Evolutionary conservation across 2,329 filamentous ascomycete species (phyloP).

Genomic region (Aspergillus japonicus): DNA sequence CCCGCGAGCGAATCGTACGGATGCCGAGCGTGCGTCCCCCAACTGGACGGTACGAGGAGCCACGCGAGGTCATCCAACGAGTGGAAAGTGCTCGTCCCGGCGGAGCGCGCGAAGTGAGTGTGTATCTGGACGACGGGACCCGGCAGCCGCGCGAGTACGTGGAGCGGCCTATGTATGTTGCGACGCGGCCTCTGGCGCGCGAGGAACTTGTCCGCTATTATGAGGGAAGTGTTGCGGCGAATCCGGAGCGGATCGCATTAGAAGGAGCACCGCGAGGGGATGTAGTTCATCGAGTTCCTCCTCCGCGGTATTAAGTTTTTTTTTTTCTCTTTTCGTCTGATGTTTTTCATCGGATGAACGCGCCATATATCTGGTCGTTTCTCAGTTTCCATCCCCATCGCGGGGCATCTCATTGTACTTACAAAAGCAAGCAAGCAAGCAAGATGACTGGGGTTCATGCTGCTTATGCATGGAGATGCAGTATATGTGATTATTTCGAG

Average conservation of each 20-base stretch:
- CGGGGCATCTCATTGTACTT: background rate
- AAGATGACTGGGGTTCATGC: background rate
- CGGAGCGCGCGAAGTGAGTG: conserved; percentile 41
- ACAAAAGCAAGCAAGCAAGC: background rate
- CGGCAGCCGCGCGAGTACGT: conserved; percentile 51
- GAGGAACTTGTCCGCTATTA: conserved; percentile 36
- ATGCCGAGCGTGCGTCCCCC: conserved; percentile 60
- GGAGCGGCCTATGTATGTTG: conserved; percentile 42
- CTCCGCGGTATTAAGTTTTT: conserved; percentile 33
- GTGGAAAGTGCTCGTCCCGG: conserved; percentile 45
- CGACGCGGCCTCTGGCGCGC: conserved; percentile 34
- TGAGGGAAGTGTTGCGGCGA: conserved; percentile 27
- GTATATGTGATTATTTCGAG: background rate
- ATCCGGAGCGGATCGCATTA: conserved; percentile 31
- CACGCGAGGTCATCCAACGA: conserved; percentile 39
- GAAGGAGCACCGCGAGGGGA: conserved; percentile 28
- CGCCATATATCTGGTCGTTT: background rate
- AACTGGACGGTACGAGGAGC: conserved; percentile 45
- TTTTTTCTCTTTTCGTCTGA: background rate
- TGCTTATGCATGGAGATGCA: no score
- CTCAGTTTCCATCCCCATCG: background rate
- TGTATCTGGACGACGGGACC: conserved; percentile 42
- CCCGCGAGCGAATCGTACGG: conserved; percentile 56
- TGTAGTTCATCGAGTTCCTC: conserved; percentile 31
- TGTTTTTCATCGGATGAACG: background rate